A percentile compares a stretch with the other conserved stretches of the same genome.
Evolutionary conservation across 164 flowering plant genomes (phyloP).

Genomic region (Euptelea pleiosperma): DNA sequence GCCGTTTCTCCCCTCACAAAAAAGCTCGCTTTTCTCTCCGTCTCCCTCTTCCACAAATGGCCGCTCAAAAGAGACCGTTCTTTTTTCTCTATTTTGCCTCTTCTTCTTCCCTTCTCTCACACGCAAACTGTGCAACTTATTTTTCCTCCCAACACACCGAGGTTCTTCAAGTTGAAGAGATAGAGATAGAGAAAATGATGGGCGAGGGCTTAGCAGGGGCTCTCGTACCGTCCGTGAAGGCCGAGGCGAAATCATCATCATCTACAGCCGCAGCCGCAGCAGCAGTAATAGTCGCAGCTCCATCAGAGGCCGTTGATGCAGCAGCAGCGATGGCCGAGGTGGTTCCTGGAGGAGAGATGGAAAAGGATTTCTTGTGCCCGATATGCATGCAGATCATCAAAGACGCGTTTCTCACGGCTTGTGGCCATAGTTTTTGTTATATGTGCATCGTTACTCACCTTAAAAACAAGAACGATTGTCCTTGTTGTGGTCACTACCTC

Average conservation of each 20-base stretch:
- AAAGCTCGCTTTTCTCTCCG: neutral
- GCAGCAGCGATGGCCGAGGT: conserved; percentile 8
- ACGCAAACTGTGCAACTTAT: neutral
- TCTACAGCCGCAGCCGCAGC: conserved; percentile 10
- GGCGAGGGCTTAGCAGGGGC: conserved; percentile 49
- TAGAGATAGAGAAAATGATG: conserved; percentile 13
- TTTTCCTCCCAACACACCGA: neutral
- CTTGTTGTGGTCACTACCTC: conserved; percentile 75
- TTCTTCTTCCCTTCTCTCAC: neutral
- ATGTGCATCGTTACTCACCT: conserved; percentile 94
- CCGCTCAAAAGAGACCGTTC: neutral
- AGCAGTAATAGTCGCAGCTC: neutral
- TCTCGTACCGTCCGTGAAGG: conserved; percentile 59
- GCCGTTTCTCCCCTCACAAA: conserved; percentile 15
- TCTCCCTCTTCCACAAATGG: neutral
- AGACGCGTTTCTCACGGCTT: conserved; percentile 88
- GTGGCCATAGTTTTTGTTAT: conserved; percentile 97
- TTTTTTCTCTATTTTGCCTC: neutral
- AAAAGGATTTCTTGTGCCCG: conserved; percentile 80
- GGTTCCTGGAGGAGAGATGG: conserved; percentile 39
- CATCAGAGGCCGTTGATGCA: conserved; percentile 5
- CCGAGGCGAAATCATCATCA: conserved; percentile 27
- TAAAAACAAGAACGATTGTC: conserved; percentile 86
- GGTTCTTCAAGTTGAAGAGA: neutral
- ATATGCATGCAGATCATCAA: conserved; percentile 94